Percentiles rank a stretch among this genome's conserved stretches.
phyloP scores from a whole-genome alignment of 2,329 filamentous ascomycete genomes.

The Colletotrichum incanum region DNA sequence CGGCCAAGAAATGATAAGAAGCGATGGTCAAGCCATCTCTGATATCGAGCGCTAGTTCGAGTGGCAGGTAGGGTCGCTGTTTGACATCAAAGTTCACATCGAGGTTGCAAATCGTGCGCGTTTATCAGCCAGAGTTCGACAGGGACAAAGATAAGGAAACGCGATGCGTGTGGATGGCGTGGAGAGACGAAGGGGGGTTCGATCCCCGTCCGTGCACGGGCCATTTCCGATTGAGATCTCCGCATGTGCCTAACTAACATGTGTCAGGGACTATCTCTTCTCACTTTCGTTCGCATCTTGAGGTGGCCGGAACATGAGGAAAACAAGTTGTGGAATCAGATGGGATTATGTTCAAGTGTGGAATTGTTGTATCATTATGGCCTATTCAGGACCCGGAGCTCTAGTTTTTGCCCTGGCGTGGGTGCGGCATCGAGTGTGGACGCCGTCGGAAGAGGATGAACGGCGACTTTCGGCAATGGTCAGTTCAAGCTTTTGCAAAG shows the following conservation, averaged over 20 bases:
- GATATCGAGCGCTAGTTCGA: conserved; percentile 11
- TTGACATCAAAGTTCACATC: conserved; percentile 22
- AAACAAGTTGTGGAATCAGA: background rate
- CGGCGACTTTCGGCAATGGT: conserved; percentile 1
- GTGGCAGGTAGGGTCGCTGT: conserved; percentile 16
- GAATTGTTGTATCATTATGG: background rate
- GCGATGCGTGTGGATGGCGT: conserved; percentile 40
- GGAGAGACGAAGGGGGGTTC: conserved; percentile 20
- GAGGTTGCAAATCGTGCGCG: conserved; percentile 31
- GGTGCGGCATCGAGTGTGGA: background rate
- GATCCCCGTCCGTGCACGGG: conserved; percentile 19
- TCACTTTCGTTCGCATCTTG: background rate
- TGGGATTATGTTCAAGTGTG: background rate
- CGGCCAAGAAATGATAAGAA: conserved; percentile 38
- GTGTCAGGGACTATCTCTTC: background rate
- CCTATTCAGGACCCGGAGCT: background rate
- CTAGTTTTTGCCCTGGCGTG: no score
- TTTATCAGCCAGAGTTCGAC: conserved; percentile 27
- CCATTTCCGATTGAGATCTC: conserved; percentile 31
- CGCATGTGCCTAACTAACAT: conserved; percentile 18
- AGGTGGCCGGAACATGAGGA: no score
- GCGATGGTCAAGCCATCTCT: background rate
- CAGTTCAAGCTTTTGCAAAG: conserved; percentile 39
- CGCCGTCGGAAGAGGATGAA: background rate
- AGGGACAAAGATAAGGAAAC: conserved; percentile 41